Evolutionary conservation across 2,329 filamentous ascomycete genomes (phyloP).

Genomic region (Nannizziopsis barbatae): DNA sequence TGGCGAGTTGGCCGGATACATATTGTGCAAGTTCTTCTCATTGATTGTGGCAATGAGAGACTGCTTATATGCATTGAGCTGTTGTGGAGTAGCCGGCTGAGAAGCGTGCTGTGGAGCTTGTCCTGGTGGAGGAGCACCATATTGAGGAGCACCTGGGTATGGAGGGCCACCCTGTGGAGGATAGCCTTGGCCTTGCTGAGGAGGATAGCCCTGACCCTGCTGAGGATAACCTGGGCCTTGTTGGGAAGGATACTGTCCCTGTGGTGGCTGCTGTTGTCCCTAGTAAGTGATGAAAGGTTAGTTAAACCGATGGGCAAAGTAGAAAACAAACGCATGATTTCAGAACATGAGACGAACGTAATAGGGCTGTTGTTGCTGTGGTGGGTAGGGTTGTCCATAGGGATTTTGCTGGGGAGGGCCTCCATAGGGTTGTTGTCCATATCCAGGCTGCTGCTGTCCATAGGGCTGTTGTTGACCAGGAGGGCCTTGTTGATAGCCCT

Average conservation of each 20-base stretch:
- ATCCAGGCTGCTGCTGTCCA: constrained; percentile 30
- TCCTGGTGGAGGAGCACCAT: constrained; percentile 21
- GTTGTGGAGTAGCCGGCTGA: constrained; percentile 36
- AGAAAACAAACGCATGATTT: neutral
- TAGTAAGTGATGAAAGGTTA: constrained; percentile 9
- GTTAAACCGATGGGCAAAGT: neutral
- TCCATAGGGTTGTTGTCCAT: constrained; percentile 27
- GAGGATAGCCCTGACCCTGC: constrained; percentile 22
- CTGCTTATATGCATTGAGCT: constrained; percentile 46
- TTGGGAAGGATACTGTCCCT: constrained; percentile 29
- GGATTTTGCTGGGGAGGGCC: constrained; percentile 21
- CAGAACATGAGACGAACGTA: constrained; percentile 18
- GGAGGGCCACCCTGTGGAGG: constrained; percentile 24
- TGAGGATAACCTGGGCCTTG: constrained; percentile 24
- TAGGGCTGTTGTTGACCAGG: constrained; percentile 27
- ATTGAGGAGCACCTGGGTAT: constrained; percentile 24
- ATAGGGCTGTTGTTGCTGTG: constrained; percentile 24
- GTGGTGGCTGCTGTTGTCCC: constrained; percentile 23
- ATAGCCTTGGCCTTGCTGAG: constrained; percentile 24
- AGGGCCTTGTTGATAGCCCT: constrained; percentile 33
- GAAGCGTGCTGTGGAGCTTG: constrained; percentile 26
- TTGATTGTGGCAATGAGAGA: constrained; percentile 46
- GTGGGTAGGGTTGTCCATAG: constrained; percentile 26
- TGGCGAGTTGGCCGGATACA: constrained; percentile 47
- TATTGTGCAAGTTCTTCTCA: constrained; percentile 48